Evolutionary conservation across 1,139 yeast species (phyloP), one percentile per base, ranked within the genome.

Genomic region (Pichia cactophila): DNA sequence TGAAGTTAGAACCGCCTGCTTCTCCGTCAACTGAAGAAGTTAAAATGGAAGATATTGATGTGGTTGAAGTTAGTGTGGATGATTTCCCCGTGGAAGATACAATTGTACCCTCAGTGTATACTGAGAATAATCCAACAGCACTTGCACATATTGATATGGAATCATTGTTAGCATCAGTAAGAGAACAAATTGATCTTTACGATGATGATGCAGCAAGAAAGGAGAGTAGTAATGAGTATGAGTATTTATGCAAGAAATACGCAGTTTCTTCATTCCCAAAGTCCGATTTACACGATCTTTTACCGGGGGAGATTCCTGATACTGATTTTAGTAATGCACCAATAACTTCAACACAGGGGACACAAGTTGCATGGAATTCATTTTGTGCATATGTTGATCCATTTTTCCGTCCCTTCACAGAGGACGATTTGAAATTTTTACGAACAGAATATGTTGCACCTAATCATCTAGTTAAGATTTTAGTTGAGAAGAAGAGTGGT

Each of bases 211-310:
- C 47, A 14, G 53, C 54, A 10, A 83, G 80, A 50, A 44, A 47
- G 2, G 44, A 53, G 1, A 43, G 45, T n/a, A 17, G 8, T 8
- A 49, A 46, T 20, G 60, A 58, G 37, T 50, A 51, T 10, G 95
- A 86, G 45, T 87, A 77, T 59, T 67, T 86, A 51, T 86, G 86
- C 62, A 76, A 74, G 57, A 85, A 84, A 63, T 88, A 83, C 60
- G 97, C 88, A 1, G 98, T 94, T 14, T 87, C 95, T 0, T 81
- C 92, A 17, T 92, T 83, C 63, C 99, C 99, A 0, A 79, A 81
- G 31, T 74, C 74, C 43, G 96, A 90, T 61, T 70, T 94, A 43
- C 74, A 79, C 57, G 85, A 82, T 49, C 67, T 85, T 54, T 72
- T 94, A 41, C 96, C 98, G 0, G 99, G 98, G 3, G 78, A 73